Evolutionary conservation across 202 grass and related monocot species (phyloP).

Genomic region (Panicum hallii): DNA sequence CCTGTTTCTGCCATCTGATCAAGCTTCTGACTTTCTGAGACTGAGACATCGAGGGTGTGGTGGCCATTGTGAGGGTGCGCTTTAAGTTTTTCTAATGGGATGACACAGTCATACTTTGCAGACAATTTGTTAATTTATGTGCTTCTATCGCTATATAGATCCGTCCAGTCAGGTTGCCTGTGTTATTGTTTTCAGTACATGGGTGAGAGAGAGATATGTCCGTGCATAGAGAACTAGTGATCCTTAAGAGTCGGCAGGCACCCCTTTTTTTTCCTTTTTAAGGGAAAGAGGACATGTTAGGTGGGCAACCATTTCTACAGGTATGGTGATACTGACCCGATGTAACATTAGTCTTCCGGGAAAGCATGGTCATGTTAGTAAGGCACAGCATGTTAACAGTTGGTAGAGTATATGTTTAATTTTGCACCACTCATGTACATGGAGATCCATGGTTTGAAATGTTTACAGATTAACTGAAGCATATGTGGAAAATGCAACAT

Average conservation of each 20-base stretch:
- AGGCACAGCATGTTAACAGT: background rate
- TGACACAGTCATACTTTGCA: background rate
- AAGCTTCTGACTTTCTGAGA: background rate
- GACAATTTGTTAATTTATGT: slow-evolving; percentile 9
- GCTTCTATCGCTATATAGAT: slow-evolving; percentile 8
- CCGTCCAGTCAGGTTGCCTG: slow-evolving; percentile 21
- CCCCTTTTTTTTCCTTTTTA: slow-evolving; percentile 41
- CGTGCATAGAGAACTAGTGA: slow-evolving; percentile 7
- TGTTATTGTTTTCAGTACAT: slow-evolving; percentile 15
- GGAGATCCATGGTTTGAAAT: background rate
- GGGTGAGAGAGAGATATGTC: slow-evolving; percentile 2
- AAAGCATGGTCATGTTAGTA: slow-evolving; percentile 1
- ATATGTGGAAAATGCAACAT: background rate
- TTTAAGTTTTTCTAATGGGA: slow-evolving; percentile 14
- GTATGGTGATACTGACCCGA: slow-evolving; percentile 3
- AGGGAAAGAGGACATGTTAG: slow-evolving; percentile 43
- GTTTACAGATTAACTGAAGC: background rate
- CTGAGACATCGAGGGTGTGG: slow-evolving; percentile 15
- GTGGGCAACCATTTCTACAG: slow-evolving; percentile 34
- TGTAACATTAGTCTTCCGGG: background rate
- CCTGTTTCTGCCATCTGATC: slow-evolving; percentile 43
- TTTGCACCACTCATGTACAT: background rate
- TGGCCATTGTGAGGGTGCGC: slow-evolving; percentile 17
- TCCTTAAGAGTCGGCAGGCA: background rate
- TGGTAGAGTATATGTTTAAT: too few species aligned